Base-by-base conservation (phyloP, 2,329 filamentous ascomycete genomes). In the Pseudogymnoascus sp. region DNA sequence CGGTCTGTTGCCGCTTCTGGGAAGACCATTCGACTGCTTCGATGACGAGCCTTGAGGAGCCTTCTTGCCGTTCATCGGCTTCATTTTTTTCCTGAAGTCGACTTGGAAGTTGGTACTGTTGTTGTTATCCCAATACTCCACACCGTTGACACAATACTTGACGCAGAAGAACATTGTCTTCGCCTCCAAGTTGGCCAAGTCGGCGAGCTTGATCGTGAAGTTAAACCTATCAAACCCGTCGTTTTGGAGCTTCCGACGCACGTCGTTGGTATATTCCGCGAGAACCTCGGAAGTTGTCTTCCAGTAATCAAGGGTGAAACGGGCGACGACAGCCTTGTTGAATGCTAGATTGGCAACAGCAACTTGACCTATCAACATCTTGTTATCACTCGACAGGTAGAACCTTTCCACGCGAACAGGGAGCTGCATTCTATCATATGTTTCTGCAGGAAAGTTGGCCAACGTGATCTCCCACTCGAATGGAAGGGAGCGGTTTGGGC, bases 271-370 rank as follows among this genome's bases (percentile, higher is more conserved):
- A 77, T 85, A 99, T 69, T 97, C 92, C n/a, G 90, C 93, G 37
- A 82, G 81, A 1, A 97, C 89, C 72, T 99, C 94, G 0, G 94
- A 99, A 0, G 92, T 95, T 0, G 94, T 99, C 81, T 96, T 96
- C 94, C 94, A 99, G 76, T 96, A 94, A 74, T 99, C 94, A 54
- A 97, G 82, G 0, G 94, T 99, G 74, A 99, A 99, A 58, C 94
- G 86, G 73, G 91, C 93, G n/a, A 88, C 86, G 60, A 99, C 90
- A 5, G 81, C 75, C 76, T 99, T 99, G 60, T 92, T 84, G 76
- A 96, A 99, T 0, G 92, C 85, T 43, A 97, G 75, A 74, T 99
- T 99, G 71, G 88, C 86, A 20, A 96, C 92, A 6, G 86, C 89
- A 59, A 96, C 83, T 16, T 86, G 89, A 11, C 94, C 94, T 58